Percentiles rank a stretch among this genome's conserved stretches.
Evolutionary conservation across 1,284 basidiomycete species (phyloP).

Genomic region (Cryptococcus jaspeensis): DNA sequence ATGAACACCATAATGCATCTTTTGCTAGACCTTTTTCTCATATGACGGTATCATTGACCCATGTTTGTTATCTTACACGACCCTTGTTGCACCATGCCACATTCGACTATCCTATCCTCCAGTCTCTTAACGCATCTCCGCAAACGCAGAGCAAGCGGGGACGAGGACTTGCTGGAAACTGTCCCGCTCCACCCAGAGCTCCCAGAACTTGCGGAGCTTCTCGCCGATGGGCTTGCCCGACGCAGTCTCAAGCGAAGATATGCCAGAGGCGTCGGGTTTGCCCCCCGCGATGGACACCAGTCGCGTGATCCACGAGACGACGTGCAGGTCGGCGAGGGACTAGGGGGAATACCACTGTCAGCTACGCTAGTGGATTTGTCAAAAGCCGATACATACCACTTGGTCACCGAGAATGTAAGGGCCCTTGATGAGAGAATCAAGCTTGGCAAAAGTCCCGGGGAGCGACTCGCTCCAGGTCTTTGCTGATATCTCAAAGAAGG

Average conservation of each 20-base stretch:
- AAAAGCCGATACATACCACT: constrained; percentile 35
- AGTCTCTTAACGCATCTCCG: neutral
- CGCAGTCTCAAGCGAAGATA: constrained; percentile 37
- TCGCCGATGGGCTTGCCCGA: constrained; percentile 40
- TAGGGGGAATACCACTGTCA: constrained; percentile 46
- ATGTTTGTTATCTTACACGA: neutral
- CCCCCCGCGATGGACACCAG: constrained; percentile 63
- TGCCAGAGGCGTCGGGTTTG: constrained; percentile 52
- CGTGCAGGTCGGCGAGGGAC: constrained; percentile 74
- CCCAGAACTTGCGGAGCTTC: constrained; percentile 59
- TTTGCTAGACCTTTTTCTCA: too few species aligned
- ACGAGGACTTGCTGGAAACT: constrained; percentile 69
- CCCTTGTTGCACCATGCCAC: neutral
- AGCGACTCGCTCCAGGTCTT: constrained; percentile 56
- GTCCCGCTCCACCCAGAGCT: constrained; percentile 60
- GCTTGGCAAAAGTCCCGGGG: constrained; percentile 53
- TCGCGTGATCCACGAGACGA: constrained; percentile 72
- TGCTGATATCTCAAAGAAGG: constrained; percentile 48
- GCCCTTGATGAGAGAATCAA: constrained; percentile 65
- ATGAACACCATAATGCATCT: neutral
- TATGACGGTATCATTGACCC: too few species aligned
- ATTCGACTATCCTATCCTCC: too few species aligned
- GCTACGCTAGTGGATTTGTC: neutral
- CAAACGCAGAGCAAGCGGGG: constrained; percentile 13
- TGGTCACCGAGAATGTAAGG: constrained; percentile 67